phyloP scores from a whole-genome alignment of 2,329 filamentous ascomycete genomes.

The Ophiocordyceps camponoti-floridani region DNA sequence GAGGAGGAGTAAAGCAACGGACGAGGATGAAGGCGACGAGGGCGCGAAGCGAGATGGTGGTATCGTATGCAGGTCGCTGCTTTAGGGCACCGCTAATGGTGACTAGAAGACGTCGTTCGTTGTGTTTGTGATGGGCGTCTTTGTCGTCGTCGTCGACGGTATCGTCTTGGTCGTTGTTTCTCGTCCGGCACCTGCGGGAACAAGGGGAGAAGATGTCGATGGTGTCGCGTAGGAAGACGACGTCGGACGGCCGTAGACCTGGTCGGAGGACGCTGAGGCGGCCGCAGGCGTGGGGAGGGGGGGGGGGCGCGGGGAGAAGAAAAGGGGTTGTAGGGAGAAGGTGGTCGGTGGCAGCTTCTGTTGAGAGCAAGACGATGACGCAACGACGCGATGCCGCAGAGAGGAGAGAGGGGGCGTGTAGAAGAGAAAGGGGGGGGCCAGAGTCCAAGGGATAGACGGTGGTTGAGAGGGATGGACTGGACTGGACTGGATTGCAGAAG shows the following conservation, averaged over 20 bases:
- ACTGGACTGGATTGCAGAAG: background rate
- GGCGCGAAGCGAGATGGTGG: too few species aligned
- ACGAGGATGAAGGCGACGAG: background rate
- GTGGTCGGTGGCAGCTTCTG: too few species aligned
- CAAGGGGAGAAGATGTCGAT: background rate
- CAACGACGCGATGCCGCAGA: background rate
- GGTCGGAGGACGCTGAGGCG: too few species aligned
- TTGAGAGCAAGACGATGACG: background rate
- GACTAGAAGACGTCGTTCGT: too few species aligned
- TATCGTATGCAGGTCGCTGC: constrained; percentile 14
- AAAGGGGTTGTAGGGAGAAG: background rate
- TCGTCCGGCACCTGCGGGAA: too few species aligned
- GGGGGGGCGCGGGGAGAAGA: background rate
- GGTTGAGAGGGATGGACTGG: background rate
- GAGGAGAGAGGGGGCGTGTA: background rate
- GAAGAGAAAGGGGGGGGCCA: background rate
- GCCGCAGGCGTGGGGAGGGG: background rate
- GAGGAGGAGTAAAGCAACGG: background rate
- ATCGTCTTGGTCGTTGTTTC: too few species aligned
- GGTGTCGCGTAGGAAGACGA: background rate
- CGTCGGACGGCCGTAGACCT: constrained; percentile 1
- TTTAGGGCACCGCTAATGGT: constrained; percentile 7
- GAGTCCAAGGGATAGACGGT: background rate
- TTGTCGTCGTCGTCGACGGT: too few species aligned
- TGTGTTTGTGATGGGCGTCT: too few species aligned